Percentiles rank a stretch among this genome's conserved stretches.
phyloP scores from a whole-genome alignment of 768 basidiomycete genomes.

The Roridomyces roridus region DNA sequence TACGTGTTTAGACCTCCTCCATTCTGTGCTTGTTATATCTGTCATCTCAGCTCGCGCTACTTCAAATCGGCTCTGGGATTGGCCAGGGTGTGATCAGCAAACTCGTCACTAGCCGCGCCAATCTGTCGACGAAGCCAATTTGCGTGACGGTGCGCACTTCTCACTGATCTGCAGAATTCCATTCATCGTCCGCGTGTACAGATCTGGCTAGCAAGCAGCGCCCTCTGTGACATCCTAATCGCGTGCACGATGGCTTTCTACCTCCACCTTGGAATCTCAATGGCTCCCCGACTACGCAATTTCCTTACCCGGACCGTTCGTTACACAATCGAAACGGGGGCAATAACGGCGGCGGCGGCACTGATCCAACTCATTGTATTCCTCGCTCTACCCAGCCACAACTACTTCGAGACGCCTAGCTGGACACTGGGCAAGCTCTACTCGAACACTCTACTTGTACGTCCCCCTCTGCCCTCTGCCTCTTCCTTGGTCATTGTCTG shows the following conservation, averaged over 20 bases:
- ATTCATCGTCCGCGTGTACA: not conserved
- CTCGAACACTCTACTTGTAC: conserved; percentile 28
- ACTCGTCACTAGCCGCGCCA: not conserved
- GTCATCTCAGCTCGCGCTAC: conserved; percentile 13
- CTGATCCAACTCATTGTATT: conserved; percentile 36
- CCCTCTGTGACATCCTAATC: conserved; percentile 38
- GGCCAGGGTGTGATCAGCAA: conserved; percentile 16
- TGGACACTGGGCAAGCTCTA: conserved; percentile 43
- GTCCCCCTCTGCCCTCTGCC: no score
- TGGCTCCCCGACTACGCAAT: conserved; percentile 5
- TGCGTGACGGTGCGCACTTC: conserved; percentile 11
- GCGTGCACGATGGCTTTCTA: conserved; percentile 38
- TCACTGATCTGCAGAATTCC: not conserved
- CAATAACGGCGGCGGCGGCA: conserved; percentile 34
- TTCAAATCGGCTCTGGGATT: conserved; percentile 10
- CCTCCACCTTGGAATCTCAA: not conserved
- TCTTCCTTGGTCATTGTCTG: no score
- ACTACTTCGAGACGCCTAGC: conserved; percentile 39
- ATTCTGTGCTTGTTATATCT: conserved; percentile 13
- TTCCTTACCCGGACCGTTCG: conserved; percentile 37
- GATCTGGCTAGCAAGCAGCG: conserved; percentile 42
- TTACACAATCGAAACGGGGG: conserved; percentile 44
- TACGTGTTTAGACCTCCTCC: no score
- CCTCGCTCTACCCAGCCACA: conserved; percentile 18
- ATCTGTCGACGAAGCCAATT: conserved; percentile 11